These are phyloP conservation scores for Usnea hakonensis DNA, from an alignment of 495 filamentous ascomycete species.

Conservation along the genomic window DNA sequence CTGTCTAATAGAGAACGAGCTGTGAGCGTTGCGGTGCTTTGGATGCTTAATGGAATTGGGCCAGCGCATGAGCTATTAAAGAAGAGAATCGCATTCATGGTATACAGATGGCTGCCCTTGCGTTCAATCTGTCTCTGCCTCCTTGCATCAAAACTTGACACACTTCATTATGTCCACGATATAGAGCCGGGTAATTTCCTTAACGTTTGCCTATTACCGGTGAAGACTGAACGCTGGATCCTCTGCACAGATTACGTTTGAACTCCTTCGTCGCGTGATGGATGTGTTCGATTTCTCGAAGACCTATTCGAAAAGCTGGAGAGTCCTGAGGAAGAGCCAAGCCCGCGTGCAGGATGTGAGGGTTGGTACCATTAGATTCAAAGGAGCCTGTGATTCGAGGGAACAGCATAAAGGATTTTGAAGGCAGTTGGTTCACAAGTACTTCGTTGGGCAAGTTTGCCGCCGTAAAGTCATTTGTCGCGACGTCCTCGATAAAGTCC, in stretches of 20 bases:
- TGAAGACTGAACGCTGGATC: slow-evolving; percentile 10
- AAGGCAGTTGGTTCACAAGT: neutral
- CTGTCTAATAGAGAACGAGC: too few species aligned
- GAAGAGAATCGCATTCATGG: too few species aligned
- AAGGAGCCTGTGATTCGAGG: slow-evolving; percentile 5
- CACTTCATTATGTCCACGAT: neutral
- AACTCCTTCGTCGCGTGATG: neutral
- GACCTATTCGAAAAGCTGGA: neutral
- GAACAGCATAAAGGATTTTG: slow-evolving; percentile 4
- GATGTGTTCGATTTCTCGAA: slow-evolving; percentile 4
- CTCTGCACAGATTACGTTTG: slow-evolving; percentile 7
- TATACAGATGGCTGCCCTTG: too few species aligned
- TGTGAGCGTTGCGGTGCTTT: too few species aligned
- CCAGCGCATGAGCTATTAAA: too few species aligned
- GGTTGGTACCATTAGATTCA: neutral
- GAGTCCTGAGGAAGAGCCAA: slow-evolving; percentile 3
- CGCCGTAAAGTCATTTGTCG: neutral
- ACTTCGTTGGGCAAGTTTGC: neutral
- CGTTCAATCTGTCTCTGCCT: neutral
- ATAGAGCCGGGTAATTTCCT: neutral
- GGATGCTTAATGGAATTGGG: too few species aligned
- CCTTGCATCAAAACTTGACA: neutral
- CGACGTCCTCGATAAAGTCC: neutral
- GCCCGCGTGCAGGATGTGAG: neutral
- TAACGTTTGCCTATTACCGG: slow-evolving; percentile 1